A percentile compares a stretch with the other conserved stretches of the same genome.
Conservation (phyloP, 805 yeast species). For the Zygosaccharomyces gambellarensis region DNA sequence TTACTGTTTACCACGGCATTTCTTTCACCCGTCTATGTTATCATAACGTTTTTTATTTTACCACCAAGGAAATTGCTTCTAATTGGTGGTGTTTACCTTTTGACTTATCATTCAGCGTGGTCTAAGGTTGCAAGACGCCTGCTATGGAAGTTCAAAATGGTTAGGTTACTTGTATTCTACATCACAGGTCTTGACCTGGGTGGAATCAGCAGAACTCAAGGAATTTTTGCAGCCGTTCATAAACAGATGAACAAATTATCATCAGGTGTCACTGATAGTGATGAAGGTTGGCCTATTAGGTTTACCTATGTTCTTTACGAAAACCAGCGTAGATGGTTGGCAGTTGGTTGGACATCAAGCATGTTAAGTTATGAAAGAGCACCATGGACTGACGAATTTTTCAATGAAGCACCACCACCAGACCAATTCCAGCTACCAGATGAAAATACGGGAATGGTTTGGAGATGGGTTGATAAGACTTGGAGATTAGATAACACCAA, state of each 20-base stretch:
- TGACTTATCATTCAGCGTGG: constrained; percentile 85
- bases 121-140: constrained; percentile 76
- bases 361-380: constrained; percentile 88
- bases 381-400: constrained; percentile 95
- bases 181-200: constrained; percentile 82
- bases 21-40: constrained; percentile 77
- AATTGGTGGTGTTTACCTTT: constrained; percentile 50
- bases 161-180: constrained; percentile 70
- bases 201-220: constrained; percentile 40
- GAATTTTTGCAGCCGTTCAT: constrained; percentile 42
- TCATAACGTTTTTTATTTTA: constrained; percentile 60
- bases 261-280: constrained; percentile 22
- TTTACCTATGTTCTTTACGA: constrained; percentile 91
- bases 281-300: constrained; percentile 53
- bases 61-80: constrained; percentile 66
- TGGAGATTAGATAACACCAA: constrained; percentile 90
- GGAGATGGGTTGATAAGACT: constrained; percentile 93
- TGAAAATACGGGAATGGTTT: constrained; percentile 63
- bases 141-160: constrained; percentile 73
- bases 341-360: constrained; percentile 96
- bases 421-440: constrained; percentile 79
- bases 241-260: constrained; percentile 36
- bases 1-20: constrained; percentile 78
- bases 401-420: constrained; percentile 76
- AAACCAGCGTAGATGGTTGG: constrained; percentile 95